Evolutionary conservation across 331 rosid species (phyloP), one percentile per base, ranked within the genome.

Genomic region (Malus hybrid): DNA sequence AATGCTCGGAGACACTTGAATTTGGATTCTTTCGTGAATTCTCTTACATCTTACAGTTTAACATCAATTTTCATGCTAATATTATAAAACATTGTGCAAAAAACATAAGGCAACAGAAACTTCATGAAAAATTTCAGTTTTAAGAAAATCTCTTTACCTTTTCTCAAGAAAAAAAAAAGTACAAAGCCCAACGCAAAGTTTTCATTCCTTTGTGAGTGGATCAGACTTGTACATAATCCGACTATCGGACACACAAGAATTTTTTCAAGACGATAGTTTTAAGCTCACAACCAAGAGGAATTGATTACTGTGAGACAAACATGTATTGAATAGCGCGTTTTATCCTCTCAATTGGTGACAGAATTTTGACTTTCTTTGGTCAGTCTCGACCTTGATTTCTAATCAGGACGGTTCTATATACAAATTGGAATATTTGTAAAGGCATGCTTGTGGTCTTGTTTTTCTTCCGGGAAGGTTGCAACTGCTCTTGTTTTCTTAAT

Each of bases 1-100:
- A 39, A 39, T 39, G 44, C 0, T 39, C 44, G 12, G 1, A 39
- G 44, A 39, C 44, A 9, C 2, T 46, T 46, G 42, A 36, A 36
- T 7, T 36, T 1, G 10, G 42, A 36, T 36, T 36, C 42, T 36
- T 36, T 36, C 3, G 39, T 36, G 42, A 36, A 34, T 34, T 34
- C 42, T 34, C 1, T 34, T 1, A 34, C 0, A 2, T 34, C 3
- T 34, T 34, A 34, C 3, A 34, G 1, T 46, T 13, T 2, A 8
- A 39, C 0, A 0, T 48, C 0, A 48, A 48, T 5, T 14, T 14
- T 48, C 1, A 0, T 9, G 4, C 0, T 0, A 36, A 9, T 36
- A 36, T 8, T 36, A 36, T 9, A 36, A 8, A 36, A 36, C 0
- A 36, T 9, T 36, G 2, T 36, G 44, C 10, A 36, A 9, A 36